Evolutionary conservation across 352 stramenopile genomes (phyloP), one percentile per base, ranked within the genome.

Genomic region (Plasmopara viticola): DNA sequence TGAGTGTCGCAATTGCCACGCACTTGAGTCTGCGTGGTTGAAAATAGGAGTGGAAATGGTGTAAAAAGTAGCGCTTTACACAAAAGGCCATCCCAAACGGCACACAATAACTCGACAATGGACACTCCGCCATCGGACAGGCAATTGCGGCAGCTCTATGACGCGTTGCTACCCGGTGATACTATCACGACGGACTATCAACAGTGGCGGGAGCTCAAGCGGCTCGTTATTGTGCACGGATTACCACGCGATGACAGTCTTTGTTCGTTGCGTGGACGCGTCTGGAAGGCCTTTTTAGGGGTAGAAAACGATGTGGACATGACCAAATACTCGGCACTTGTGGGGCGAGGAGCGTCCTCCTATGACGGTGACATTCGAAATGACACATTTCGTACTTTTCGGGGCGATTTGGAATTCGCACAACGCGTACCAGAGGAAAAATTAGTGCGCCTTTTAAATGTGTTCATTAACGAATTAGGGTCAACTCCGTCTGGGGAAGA

Each of bases 301-400:
- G 85, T 94, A 9, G 66, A 89, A 34, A 60, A 61, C 13, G 70
- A 84, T 39, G 72, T 78, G 13, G 68, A 85, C 35, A 73, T 67
- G 31, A 67, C 58, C 15, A 66, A 75, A 43, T 97, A 97, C 60
- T 42, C 63, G 9, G 53, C 76, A 13, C 66, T 96, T 9, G 78
- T 93, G 18, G 68, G 58, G 6, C 66, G 78, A 18, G 89, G 89
- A 9, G 81, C 89, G 7, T 94, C 83, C 4, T 64, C 76, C 17
- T 90, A 83, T 41, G 87, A 96, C 48, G 73, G 56, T 15, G 86
- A 96, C 39, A 97, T 97, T 50, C 74, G 84, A 15, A 95, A 97
- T 56, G 89, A 97, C 58, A 96, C 87, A 13, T 96, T 97, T 51
- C 78, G 86, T 5, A 97, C 88, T 15, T 96, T 97, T 51, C 78